Conservation (phyloP, 345 rosid species). For the Adansonia digitata region DNA sequence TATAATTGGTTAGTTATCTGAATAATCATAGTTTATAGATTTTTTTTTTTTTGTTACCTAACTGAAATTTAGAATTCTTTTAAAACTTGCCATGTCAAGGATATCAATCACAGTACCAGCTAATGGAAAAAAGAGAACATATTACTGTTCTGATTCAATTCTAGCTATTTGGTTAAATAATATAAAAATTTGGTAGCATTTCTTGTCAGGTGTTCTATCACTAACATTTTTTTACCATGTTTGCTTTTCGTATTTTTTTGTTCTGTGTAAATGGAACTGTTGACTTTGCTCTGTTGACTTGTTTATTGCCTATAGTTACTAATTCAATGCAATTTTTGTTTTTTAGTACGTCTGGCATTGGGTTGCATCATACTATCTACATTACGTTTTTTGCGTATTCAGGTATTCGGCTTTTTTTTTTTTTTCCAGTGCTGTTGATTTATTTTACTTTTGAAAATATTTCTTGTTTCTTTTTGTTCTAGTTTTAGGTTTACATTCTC, state of each 20-base stretch:
- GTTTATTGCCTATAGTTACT: not conserved
- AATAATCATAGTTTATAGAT: not conserved
- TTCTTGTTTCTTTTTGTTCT: not conserved
- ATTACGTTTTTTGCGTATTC: conserved; percentile 74
- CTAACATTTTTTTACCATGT: not conserved
- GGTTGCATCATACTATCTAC: conserved; percentile 68
- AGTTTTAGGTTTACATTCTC: not conserved
- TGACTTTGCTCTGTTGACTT: not conserved
- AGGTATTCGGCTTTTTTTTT: conserved; percentile 46
- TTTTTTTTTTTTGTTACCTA: not conserved
- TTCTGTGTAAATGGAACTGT: not conserved
- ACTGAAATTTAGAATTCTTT: not conserved
- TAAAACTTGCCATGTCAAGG: not conserved
- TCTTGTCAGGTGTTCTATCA: not conserved
- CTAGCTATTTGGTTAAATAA: not conserved
- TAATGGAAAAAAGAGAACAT: not conserved
- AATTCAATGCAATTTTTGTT: conserved; percentile 18
- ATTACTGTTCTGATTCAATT: not conserved
- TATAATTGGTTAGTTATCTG: conserved; percentile 47
- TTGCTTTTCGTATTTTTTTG: not conserved
- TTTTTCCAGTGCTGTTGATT: conserved; percentile 1
- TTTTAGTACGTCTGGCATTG: conserved; percentile 72
- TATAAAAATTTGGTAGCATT: not conserved
- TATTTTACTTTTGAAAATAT: not conserved
- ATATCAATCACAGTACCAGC: not conserved